Percentiles rank a stretch among this genome's conserved stretches.
These are phyloP conservation scores for Tilletia setariae DNA, from an alignment of 1,284 basidiomycete genomes.

Conservation along the genomic window DNA sequence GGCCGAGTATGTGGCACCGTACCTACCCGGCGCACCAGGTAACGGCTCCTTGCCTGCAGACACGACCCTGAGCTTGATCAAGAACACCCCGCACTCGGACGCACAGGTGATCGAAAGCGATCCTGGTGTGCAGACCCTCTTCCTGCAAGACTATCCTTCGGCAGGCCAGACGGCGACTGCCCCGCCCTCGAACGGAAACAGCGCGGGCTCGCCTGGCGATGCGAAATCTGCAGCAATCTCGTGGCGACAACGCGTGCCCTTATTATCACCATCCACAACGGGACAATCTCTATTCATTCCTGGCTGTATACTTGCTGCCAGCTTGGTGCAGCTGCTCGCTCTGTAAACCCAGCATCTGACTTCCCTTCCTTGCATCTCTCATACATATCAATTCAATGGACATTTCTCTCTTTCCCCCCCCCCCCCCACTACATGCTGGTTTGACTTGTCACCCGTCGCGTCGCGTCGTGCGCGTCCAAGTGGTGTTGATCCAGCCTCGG, in stretches of 20 bases:
- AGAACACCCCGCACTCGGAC: conserved; percentile 34
- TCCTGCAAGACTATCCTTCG: conserved; percentile 43
- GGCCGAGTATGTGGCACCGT: conserved; percentile 34
- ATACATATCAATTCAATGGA: too few species aligned
- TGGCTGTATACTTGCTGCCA: too few species aligned
- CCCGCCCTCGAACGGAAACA: conserved; percentile 18
- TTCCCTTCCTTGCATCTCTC: too few species aligned
- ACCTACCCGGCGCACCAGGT: neutral
- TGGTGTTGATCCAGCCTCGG: neutral
- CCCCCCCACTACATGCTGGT: too few species aligned
- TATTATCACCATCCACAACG: too few species aligned
- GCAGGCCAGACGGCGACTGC: conserved; percentile 33
- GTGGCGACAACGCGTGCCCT: too few species aligned
- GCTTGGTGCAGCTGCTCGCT: too few species aligned
- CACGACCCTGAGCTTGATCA: conserved; percentile 27
- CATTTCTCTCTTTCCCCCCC: too few species aligned
- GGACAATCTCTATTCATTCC: too few species aligned
- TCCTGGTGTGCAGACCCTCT: conserved; percentile 37
- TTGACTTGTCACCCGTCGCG: conserved; percentile 3
- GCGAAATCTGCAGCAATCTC: neutral
- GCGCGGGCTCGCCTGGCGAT: neutral
- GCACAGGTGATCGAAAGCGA: conserved; percentile 36
- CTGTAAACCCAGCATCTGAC: too few species aligned
- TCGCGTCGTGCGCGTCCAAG: neutral
- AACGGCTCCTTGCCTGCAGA: conserved; percentile 16